A percentile compares a stretch with the other conserved stretches of the same genome.
Evolutionary conservation across 1,284 basidiomycete species (phyloP).

Genomic region (Trichosporon coremiiforme): DNA sequence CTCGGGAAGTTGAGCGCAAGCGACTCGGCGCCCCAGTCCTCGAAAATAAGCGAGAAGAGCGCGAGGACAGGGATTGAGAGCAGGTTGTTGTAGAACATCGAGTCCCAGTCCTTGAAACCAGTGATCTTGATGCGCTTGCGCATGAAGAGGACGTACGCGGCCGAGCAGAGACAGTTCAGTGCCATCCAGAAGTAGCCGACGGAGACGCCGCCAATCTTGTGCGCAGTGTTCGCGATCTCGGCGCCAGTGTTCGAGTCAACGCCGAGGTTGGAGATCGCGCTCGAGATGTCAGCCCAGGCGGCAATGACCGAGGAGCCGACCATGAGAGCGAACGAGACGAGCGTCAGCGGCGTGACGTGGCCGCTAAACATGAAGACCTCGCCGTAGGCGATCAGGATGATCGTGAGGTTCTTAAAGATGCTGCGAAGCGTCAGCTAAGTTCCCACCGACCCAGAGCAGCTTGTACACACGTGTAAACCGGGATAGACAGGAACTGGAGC

Average conservation of each 20-base stretch:
- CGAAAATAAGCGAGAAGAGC: constrained; percentile 78
- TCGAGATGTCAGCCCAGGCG: constrained; percentile 86
- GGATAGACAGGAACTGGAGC: constrained; percentile 89
- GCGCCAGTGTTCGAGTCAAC: constrained; percentile 51
- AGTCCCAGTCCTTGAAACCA: constrained; percentile 98
- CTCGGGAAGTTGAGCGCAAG: constrained; percentile 84
- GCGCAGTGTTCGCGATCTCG: constrained; percentile 37
- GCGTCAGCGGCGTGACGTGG: constrained; percentile 79
- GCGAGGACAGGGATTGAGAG: constrained; percentile 89
- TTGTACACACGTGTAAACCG: constrained; percentile 72
- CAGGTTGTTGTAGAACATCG: constrained; percentile 99
- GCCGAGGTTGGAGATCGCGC: constrained; percentile 38
- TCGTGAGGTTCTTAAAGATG: constrained; percentile 99
- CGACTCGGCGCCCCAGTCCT: constrained; percentile 86
- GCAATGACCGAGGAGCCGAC: constrained; percentile 94
- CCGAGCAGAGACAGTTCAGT: constrained; percentile 85
- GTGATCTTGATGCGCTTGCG: constrained; percentile 95
- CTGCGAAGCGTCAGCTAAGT: constrained; percentile 28
- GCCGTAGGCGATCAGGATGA: constrained; percentile 97
- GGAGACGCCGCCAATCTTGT: constrained; percentile 59
- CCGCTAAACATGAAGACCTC: constrained; percentile 98
- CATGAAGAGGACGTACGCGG: constrained; percentile 93
- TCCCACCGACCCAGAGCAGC: not conserved
- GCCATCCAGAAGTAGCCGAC: constrained; percentile 97
- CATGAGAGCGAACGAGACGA: constrained; percentile 91